A percentile compares a stretch with the other conserved stretches of the same genome.
These are phyloP conservation scores for Botrytis byssoidea DNA, from an alignment of 2,329 filamentous ascomycete species.

Conservation along the genomic window DNA sequence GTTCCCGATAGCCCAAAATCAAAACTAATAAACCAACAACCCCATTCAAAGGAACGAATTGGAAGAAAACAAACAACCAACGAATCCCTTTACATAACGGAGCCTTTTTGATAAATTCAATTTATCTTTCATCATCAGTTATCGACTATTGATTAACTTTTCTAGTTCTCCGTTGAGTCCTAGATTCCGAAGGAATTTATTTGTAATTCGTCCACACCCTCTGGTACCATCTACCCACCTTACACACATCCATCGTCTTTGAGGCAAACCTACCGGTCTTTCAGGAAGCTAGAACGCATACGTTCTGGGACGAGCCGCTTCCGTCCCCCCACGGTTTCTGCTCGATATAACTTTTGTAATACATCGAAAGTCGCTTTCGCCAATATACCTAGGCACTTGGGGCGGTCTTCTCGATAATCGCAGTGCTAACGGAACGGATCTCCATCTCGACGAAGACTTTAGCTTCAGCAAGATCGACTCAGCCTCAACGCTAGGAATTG, in stretches of 20 bases:
- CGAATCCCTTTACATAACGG: not conserved
- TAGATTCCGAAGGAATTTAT: not conserved
- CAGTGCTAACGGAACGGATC: not conserved
- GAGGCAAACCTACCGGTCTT: not conserved
- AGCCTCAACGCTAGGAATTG: not conserved
- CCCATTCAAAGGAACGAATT: constrained; percentile 7
- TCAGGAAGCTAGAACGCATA: not conserved
- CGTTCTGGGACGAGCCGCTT: constrained; percentile 4
- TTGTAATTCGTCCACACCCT: not conserved
- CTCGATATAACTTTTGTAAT: not conserved
- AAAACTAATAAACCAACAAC: not conserved
- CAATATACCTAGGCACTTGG: not conserved
- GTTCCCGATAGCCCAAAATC: constrained; percentile 12
- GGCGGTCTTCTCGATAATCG: constrained; percentile 1
- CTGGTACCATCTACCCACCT: not conserved
- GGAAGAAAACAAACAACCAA: constrained; percentile 2
- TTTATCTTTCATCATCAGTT: not conserved
- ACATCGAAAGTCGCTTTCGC: not conserved
- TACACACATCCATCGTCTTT: not conserved
- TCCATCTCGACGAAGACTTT: constrained; percentile 12
- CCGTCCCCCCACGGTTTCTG: not conserved
- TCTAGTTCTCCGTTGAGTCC: not conserved
- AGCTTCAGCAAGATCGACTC: not conserved
- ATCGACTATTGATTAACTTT: not conserved
- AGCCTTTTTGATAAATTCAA: not conserved